These are phyloP conservation scores for Hamamelis virginiana DNA, from an alignment of 164 flowering plant species.

Conservation along the genomic window DNA sequence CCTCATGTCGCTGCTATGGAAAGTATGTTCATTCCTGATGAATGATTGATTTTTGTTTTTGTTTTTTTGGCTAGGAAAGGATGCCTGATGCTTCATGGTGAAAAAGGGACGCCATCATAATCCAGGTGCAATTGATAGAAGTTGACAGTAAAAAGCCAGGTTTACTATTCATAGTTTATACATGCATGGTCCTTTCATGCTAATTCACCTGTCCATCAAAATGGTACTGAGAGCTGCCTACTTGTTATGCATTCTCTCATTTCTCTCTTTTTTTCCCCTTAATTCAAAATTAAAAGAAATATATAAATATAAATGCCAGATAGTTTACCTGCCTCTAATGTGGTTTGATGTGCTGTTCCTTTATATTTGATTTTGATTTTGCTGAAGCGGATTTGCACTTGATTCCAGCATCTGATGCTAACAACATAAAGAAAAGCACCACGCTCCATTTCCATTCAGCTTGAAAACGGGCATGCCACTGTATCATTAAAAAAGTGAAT, in stretches of 20 bases:
- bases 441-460: background rate
- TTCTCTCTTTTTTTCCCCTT: slow-evolving; percentile 4
- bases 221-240: slow-evolving; percentile 7
- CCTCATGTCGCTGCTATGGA: background rate
- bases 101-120: background rate
- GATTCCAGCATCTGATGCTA: background rate
- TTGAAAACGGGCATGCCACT: background rate
- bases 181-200: slow-evolving; percentile 8
- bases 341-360: slow-evolving; percentile 8
- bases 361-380: background rate
- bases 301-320: slow-evolving; percentile 13
- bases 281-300: slow-evolving; percentile 9
- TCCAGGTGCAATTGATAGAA: background rate
- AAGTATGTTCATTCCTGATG: background rate
- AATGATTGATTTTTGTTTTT: background rate
- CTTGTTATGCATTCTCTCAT: background rate
- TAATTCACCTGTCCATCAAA: slow-evolving; percentile 8
- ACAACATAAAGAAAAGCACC: background rate
- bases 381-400: slow-evolving; percentile 1
- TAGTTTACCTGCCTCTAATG: slow-evolving; percentile 15
- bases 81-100: slow-evolving; percentile 9
- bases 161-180: slow-evolving; percentile 7
- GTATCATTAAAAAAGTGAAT: background rate
- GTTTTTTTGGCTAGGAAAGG: slow-evolving; percentile 12
- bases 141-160: slow-evolving; percentile 7